Evolutionary conservation across 2,329 filamentous ascomycete species (phyloP).

Genomic region (Anisogramma anomala): DNA sequence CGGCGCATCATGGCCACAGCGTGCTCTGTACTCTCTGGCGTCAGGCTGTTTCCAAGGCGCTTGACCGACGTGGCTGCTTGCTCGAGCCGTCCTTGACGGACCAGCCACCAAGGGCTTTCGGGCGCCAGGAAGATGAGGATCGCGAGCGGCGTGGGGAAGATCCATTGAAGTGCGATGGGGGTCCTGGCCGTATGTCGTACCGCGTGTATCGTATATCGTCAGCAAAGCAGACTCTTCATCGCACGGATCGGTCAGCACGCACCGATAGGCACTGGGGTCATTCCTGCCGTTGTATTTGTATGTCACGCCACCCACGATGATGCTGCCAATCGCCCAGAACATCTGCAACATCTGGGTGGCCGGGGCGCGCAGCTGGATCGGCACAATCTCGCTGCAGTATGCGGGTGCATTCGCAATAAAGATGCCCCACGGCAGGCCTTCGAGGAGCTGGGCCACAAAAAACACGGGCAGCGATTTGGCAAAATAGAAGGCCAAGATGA

Average conservation of each 20-base stretch:
- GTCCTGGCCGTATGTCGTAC: no score
- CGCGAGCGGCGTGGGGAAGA: slow-evolving; percentile 43
- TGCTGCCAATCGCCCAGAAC: slow-evolving; percentile 52
- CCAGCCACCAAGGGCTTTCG: slow-evolving; percentile 45
- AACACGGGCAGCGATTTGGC: slow-evolving; percentile 31
- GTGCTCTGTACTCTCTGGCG: no score
- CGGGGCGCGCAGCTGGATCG: slow-evolving; percentile 43
- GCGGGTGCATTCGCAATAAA: slow-evolving; percentile 55
- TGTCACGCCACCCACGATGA: slow-evolving; percentile 47
- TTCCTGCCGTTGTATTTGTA: slow-evolving; percentile 36
- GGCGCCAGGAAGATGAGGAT: slow-evolving; percentile 40
- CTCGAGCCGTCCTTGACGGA: slow-evolving; percentile 36
- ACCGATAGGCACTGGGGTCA: slow-evolving; percentile 30
- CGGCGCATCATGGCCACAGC: slow-evolving; percentile 49
- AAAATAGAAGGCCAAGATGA: slow-evolving; percentile 43
- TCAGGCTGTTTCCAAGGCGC: slow-evolving; percentile 42
- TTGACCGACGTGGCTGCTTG: slow-evolving; percentile 33
- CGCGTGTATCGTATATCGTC: slow-evolving; percentile 25
- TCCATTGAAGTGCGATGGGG: slow-evolving; percentile 46
- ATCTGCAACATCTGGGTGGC: slow-evolving; percentile 53
- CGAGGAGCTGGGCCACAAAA: slow-evolving; percentile 44
- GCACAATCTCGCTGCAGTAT: slow-evolving; percentile 51
- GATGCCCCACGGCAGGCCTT: slow-evolving; percentile 54
- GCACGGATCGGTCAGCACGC: no score
- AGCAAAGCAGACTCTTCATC: no score